Evolutionary conservation across 495 filamentous ascomycete species (phyloP).

Genomic region (Neurospora sp.): DNA sequence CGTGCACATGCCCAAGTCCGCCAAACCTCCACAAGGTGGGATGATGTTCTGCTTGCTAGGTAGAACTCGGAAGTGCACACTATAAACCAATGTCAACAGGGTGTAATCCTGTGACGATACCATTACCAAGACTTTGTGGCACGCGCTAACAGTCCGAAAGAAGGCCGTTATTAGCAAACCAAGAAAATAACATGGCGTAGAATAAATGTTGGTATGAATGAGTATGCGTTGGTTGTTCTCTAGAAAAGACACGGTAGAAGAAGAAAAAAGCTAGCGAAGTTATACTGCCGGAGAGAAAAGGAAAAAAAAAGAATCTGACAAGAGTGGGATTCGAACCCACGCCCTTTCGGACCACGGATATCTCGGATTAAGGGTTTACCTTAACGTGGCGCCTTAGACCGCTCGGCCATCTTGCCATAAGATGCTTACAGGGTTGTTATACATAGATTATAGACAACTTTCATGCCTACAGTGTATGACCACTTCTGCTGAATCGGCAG

Average conservation of each 20-base stretch:
- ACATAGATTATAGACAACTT: no score
- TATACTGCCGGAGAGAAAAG: neutral
- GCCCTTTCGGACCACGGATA: slow-evolving; percentile 4
- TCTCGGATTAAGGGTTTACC: neutral
- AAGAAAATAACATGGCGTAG: neutral
- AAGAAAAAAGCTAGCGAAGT: neutral
- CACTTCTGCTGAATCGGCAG: no score
- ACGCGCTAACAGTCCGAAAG: neutral
- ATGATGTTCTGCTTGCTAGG: no score
- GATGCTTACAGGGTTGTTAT: no score
- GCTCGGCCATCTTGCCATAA: no score
- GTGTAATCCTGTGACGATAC: no score
- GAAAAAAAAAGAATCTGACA: neutral
- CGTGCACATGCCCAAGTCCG: no score
- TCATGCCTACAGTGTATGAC: no score
- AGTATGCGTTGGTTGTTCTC: neutral
- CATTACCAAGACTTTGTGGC: neutral
- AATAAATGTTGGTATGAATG: neutral
- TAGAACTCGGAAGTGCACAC: no score
- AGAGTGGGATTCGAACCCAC: slow-evolving; percentile 6
- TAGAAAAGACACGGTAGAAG: neutral
- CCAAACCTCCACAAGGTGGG: no score
- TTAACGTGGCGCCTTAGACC: neutral
- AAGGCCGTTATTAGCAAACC: neutral
- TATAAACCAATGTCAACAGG: no score